Conservation (phyloP, 1,284 basidiomycete genomes). For the Mycena citricolor region DNA sequence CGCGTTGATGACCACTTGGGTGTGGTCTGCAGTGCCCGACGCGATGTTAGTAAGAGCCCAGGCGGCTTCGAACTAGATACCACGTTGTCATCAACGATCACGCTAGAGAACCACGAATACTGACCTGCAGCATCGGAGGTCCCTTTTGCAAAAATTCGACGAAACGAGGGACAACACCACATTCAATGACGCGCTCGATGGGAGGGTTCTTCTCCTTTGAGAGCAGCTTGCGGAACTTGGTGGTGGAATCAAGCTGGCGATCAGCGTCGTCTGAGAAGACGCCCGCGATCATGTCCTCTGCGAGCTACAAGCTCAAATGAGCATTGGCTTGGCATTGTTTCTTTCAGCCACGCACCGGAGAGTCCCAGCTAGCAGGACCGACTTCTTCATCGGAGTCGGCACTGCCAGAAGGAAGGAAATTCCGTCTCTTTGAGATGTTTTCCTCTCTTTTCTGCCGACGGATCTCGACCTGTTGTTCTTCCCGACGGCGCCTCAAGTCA, state of each 20-base stretch:
- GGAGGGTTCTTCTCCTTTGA: conserved; percentile 99
- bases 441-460: conserved; percentile 95
- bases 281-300: conserved; percentile 89
- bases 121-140: conserved; percentile 94
- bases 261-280: conserved; percentile 93
- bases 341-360: conserved; percentile 54
- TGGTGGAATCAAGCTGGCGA: conserved; percentile 91
- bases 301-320: conserved; percentile 69
- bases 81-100: conserved; percentile 14
- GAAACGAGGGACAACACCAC: conserved; percentile 95
- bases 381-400: conserved; percentile 88
- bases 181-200: conserved; percentile 99
- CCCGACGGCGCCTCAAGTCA: conserved; percentile 88
- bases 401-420: conserved; percentile 75
- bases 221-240: conserved; percentile 95
- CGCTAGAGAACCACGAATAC: conserved; percentile 27
- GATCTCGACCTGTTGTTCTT: conserved; percentile 98
- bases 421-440: conserved; percentile 94
- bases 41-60: conserved; percentile 99
- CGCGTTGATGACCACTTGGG: conserved; percentile 94
- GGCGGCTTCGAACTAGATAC: conserved; percentile 91
- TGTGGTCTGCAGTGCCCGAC: conserved; percentile 98
- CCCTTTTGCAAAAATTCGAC: conserved; percentile 90
- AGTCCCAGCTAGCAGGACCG: conserved; percentile 69
- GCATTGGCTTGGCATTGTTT: conserved; percentile 19